Evolutionary conservation across 352 stramenopile species (phyloP), one percentile per base, ranked within the genome.

Genomic region (Phytophthora boehmeriae): DNA sequence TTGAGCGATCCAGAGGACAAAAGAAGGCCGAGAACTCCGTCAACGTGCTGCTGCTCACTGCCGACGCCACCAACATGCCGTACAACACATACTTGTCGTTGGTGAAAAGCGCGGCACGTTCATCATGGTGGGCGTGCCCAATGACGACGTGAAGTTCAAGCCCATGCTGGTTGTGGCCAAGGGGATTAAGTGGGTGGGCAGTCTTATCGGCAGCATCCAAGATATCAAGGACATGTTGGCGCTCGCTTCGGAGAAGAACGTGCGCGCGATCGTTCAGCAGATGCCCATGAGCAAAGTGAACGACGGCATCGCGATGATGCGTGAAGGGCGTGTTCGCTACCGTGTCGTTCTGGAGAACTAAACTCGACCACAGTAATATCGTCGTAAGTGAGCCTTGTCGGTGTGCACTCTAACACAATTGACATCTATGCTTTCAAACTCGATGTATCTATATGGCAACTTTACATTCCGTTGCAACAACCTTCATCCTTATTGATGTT

Each of bases 201-300:
- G 38, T 44, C 38, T 44, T 17, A 44, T 44, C 38, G 38, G 38
- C 38, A 44, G 38, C 38, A 44, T 44, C 16, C 38, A 44, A 8
- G 38, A 44, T 16, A 44, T 44, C 38, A 44, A 44, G 38, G 38
- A 44, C 14, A 44, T 44, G 38, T 17, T 44, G 38, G 38, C 13
- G 16, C 38, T 44, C 13, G 38, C 38, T 44, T 44, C 38, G 14
- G n/a, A 44, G 16, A 44, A 44, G 38, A 44, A 44, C 38, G 38
- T 44, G 38, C 38, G 38, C 38, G 38, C 38, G 6, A 22, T 44
- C 22, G 14, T 44, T 16, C 38, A 44, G 38, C 10, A 44, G 38
- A 44, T 44, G 38, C 38, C 38, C 8, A 44, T 44, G 38, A 44
- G 38, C 38, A 20, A 44, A 17, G 38, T 44, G 38, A 44, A 44